Evolutionary conservation across 208 protist genomes (phyloP).

Genomic region (Leishmania lainsoni): DNA sequence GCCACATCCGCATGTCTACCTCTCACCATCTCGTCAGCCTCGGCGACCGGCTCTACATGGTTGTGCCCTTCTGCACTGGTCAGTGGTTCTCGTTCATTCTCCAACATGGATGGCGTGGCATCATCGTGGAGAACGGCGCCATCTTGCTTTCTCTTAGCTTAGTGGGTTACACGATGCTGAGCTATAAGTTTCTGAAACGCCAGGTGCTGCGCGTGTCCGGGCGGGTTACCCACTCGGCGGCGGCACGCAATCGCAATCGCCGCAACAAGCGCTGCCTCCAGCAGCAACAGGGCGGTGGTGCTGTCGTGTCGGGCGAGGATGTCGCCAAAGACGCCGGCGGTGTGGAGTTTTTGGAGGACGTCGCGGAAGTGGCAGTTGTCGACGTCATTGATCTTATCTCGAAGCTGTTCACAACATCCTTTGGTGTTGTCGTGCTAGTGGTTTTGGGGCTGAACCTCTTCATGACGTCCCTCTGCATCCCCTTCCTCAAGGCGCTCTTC

Average conservation of each 20-base stretch:
- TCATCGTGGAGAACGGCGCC: constrained; percentile 76
- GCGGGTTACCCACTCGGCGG: not conserved
- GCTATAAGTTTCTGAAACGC: constrained; percentile 66
- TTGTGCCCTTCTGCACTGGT: constrained; percentile 83
- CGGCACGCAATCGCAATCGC: constrained; percentile 20
- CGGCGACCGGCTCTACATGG: constrained; percentile 76
- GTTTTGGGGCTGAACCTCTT: constrained; percentile 77
- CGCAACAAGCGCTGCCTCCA: constrained; percentile 13
- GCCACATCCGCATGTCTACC: constrained; percentile 11
- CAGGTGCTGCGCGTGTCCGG: constrained; percentile 41
- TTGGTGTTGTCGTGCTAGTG: constrained; percentile 70
- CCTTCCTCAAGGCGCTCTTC: constrained; percentile 82
- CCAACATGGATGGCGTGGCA: constrained; percentile 74
- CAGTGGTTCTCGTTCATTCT: constrained; percentile 88
- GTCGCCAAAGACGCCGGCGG: not conserved
- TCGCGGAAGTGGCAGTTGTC: constrained; percentile 40
- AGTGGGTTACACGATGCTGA: constrained; percentile 82
- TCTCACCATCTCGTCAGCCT: constrained; percentile 51
- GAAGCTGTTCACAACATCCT: constrained; percentile 78
- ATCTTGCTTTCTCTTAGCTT: constrained; percentile 76
- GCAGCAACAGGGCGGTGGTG: constrained; percentile 5
- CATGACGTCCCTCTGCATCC: constrained; percentile 73
- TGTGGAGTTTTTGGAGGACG: constrained; percentile 16
- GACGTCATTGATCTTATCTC: constrained; percentile 80
- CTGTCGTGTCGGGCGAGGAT: constrained; percentile 15